A percentile compares a stretch with the other conserved stretches of the same genome.
Conservation (phyloP, 768 basidiomycete genomes). For the Pleurotus citrinopileatus region DNA sequence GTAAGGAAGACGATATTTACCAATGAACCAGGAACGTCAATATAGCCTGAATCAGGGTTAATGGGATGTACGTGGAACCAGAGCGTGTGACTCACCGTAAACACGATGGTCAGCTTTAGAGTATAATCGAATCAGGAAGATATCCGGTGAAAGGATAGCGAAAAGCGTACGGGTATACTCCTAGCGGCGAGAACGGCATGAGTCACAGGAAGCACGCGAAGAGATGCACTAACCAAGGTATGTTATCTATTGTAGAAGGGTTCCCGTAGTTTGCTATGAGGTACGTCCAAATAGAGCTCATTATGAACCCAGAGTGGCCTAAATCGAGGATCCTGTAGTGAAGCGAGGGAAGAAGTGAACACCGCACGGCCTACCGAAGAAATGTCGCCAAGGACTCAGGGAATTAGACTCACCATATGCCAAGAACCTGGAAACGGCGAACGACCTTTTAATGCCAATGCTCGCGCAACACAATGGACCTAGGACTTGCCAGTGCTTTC, state of each 20-base stretch:
- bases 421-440: constrained; percentile 9
- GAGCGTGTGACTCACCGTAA: constrained; percentile 20
- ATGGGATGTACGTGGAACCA: background rate
- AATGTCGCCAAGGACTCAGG: too few relatives aligned
- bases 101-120: constrained; percentile 17
- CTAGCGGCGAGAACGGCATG: constrained; percentile 12
- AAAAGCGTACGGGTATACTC: background rate
- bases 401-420: constrained; percentile 10
- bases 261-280: constrained; percentile 27
- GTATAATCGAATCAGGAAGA: background rate
- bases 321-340: constrained; percentile 23
- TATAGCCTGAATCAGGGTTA: constrained; percentile 24
- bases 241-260: constrained; percentile 20
- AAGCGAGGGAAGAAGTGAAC: background rate
- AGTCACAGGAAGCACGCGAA: background rate
- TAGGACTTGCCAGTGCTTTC: constrained; percentile 15
- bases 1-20: constrained; percentile 21
- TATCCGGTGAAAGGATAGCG: too few relatives aligned
- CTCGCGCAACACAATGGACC: background rate
- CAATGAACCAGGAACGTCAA: constrained; percentile 41
- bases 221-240: constrained; percentile 23
- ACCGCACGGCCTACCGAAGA: too few relatives aligned
- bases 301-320: constrained; percentile 29
- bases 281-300: constrained; percentile 28
- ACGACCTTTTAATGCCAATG: constrained; percentile 4